Base-by-base conservation (phyloP, 257 asterid species). In the Nyctanthes arbortristis region DNA sequence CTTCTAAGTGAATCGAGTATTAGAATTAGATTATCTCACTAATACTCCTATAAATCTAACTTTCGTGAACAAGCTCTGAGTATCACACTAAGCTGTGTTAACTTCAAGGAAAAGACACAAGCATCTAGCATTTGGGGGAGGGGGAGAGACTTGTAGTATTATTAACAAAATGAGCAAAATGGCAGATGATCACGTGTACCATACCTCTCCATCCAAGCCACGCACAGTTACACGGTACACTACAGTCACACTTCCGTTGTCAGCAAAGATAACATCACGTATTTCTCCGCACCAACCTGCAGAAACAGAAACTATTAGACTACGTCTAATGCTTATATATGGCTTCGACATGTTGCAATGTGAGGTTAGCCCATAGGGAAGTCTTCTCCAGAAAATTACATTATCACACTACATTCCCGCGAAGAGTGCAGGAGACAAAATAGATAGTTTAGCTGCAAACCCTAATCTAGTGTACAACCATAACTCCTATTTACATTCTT, bases 241-340 rank as follows among this genome's bases (percentile, higher is more conserved):
- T 71, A 93, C 98, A 20, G 97, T 90, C 70, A 93, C 97, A 68
- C 86, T 88, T 76, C 92, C 96, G 69, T 84, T 93, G 64, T 88
- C 98, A 24, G 98, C 82, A 76, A 87, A 93, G 29, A 88, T 88
- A 74, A 93, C 95, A 81, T 93, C 95, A 11, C 98, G 92, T 59
- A 93, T 85, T 83, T 93, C 98, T 63, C 98, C 98, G 74, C 98
- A 93, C 97, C 98, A 93, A 69, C 98, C 98, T 93, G 77, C 72
- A 79, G 40, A 45, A 60, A 72, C 58, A 30, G 22, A 16, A 43
- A 16, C 4, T 11, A 20, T 40, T 25, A 49, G 20, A 9, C 59
- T 52, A 29, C 59, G 0, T 52, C 24, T 52, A 52, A 20, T 52
- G 31, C 16, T 20, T 16, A 12, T 22, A 22, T 22, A 52, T 0